Evolutionary conservation across 2,329 filamentous ascomycete species (phyloP), one percentile per base, ranked within the genome.

Genomic region (Tolypocladium ophioglossoides): DNA sequence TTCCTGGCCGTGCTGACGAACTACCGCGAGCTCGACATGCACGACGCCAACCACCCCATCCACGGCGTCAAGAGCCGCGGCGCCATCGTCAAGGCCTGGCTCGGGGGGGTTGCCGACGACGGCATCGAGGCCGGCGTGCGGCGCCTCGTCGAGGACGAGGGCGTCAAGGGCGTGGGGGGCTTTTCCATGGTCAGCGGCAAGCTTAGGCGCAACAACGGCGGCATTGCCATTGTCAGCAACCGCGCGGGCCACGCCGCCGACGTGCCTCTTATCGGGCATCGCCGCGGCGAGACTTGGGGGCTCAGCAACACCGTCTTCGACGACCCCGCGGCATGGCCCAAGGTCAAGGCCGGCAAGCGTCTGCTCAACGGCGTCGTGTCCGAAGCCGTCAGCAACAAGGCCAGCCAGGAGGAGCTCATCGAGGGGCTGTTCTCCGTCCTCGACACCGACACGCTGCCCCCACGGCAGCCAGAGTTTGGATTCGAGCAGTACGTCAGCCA

Each of bases 121-220:
- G 68, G 70, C 18, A 72, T 79, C 2, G 66, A 71, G 35, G 67
- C 76, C 3, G 82, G 80, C 59, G 78, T 83, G 18, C 63, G 74
- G 52, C 70, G 71, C 11, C 70, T 84, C 60, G 73, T 84, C 50
- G 72, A 74, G 41, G 75, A 75, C 32, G 72, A 72, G 24, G 68
- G 78, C 11, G 76, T 83, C 24, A 78, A 78, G 61, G 82, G 80
- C 51, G 80, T 86, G 18, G 84, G 84, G 8, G 83, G 84, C 0
- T 86, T 86, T 64, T 84, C 80, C 27, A 76, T 87, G 63, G 73
- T 85, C n/a, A 85, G 82, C 57, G 82, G 80, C 10, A 84, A 82
- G 62, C 70, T 87, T 60, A 66, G 71, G 50, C 69, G 66, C 49
- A 73, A 72, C 10, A 63, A 77, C 24, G 72, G 79, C 56, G 77